Base-by-base conservation (phyloP, 805 yeast genomes). In the Kluyveromyces dobzhanskii region DNA sequence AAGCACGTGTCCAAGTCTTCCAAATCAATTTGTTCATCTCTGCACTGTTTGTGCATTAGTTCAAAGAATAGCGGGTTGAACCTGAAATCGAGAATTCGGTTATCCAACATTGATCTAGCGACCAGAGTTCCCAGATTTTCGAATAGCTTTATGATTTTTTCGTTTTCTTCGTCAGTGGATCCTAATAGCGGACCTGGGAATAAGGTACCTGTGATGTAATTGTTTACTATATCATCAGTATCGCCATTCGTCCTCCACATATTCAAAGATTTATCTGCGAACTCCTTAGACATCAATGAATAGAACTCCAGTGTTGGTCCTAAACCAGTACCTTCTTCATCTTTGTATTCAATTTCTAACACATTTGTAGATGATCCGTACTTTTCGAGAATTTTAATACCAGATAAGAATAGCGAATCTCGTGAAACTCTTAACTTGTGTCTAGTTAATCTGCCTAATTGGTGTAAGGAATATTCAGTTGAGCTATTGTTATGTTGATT, bases 231-330 rank as follows among this genome's bases (percentile, higher is more conserved):
- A 24, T 50, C 50, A 5, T 50, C 44, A 11, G 55, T 53, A 18
- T 54, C 58, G 39, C 60, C 59, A 14, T 59, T 56, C 29, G 55
- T 62, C 48, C 94, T 70, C 97, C 97, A 90, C 65, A 92, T 65
- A 7, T 60, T 61, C 34, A 80, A 60, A 19, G 67, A 68, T 37
- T 68, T 70, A 46, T 65, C 69, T 1, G 81, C 65, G 56, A 90
- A 86, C 45, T 80, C 87, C 41, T 69, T 75, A 0, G 96, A 86
- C 2, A 85, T 86, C 12, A 70, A 66, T 0, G 97, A 78, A 53
- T 86, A 90, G 54, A 92, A 90, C 59, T 90, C 98, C 46, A 88
- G 66, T 0, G 98, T 90, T 3, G 98, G 98, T 0, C 98, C 98
- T 32, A 87, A 64, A 0, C 98, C 98, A 0, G 95, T 80, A n/a